Conservation (phyloP, 1,284 basidiomycete species). For the Heterobasidion occidentale region DNA sequence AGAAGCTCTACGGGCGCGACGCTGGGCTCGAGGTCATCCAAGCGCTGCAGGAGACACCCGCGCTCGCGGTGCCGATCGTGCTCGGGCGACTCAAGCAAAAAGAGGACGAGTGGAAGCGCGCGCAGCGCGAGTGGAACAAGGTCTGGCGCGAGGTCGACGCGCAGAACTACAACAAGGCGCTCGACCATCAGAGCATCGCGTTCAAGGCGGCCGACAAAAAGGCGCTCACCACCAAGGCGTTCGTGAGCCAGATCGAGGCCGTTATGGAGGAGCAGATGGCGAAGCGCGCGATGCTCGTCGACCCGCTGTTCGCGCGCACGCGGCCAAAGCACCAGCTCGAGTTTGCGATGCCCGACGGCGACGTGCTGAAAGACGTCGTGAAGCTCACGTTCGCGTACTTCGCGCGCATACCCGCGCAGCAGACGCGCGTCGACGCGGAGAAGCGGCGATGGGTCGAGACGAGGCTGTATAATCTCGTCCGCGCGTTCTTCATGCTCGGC, state of each 20-base stretch:
- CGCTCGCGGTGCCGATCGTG: conserved; percentile 89
- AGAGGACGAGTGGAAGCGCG: conserved; percentile 98
- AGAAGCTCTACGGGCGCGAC: conserved; percentile 93
- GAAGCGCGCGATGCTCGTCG: conserved; percentile 68
- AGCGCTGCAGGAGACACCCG: conserved; percentile 91
- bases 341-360: conserved; percentile 71
- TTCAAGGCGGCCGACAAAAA: conserved; percentile 95
- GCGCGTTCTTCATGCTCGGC: conserved; percentile 68
- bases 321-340: conserved; percentile 74
- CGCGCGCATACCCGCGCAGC: conserved; percentile 87
- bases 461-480: conserved; percentile 76
- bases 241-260: conserved; percentile 88
- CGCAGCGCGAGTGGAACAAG: conserved; percentile 98
- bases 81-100: conserved; percentile 91
- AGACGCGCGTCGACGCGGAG: conserved; percentile 59
- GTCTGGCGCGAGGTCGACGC: conserved; percentile 98
- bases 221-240: conserved; percentile 73
- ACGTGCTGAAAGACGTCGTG: conserved; percentile 78
- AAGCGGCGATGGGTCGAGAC: conserved; percentile 82
- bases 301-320: conserved; percentile 70
- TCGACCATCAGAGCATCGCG: conserved; percentile 90
- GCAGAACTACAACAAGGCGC: conserved; percentile 85
- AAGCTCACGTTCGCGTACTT: conserved; percentile 90
- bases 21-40: conserved; percentile 85
- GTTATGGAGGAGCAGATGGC: conserved; percentile 82